Percentiles rank a stretch among this genome's conserved stretches.
These are phyloP conservation scores for Rhizopus sp. DNA, from an alignment of 371 early-diverging fungal species.

Conservation along the genomic window DNA sequence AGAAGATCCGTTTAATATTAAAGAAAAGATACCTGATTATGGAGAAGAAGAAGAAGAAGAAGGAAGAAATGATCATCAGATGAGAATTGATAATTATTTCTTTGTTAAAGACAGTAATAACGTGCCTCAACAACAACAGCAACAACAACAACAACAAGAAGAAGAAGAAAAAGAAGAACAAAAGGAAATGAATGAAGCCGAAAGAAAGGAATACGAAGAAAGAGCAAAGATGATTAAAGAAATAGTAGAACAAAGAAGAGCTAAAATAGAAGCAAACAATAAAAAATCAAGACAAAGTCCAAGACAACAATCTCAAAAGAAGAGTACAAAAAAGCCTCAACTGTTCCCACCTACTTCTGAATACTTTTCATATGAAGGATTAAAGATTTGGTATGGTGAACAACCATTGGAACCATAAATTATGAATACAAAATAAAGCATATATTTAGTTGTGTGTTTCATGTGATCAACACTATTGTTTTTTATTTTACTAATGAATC, in stretches of 20 bases:
- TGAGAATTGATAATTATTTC: conserved; percentile 5
- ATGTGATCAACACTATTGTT: background rate
- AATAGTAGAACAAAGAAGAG: background rate
- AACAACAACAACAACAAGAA: background rate
- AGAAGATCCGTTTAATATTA: background rate
- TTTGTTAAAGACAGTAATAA: background rate
- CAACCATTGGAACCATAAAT: background rate
- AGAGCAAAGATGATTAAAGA: background rate
- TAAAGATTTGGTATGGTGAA: conserved; percentile 6
- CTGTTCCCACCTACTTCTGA: background rate
- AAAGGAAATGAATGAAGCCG: background rate
- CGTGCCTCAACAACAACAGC: background rate
- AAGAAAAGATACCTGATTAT: background rate
- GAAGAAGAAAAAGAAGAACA: conserved; percentile 1
- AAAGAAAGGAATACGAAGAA: background rate
- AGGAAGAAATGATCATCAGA: background rate
- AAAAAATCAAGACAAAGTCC: background rate
- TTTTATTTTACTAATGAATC: background rate
- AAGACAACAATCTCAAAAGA: background rate
- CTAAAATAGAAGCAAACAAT: background rate
- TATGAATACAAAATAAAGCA: too few relatives aligned
- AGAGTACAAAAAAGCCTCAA: background rate
- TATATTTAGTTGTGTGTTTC: too few relatives aligned
- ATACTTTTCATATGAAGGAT: background rate
- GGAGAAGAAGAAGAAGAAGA: background rate